A percentile compares a stretch with the other conserved stretches of the same genome.
These are phyloP conservation scores for Elongisporangium prolatum DNA, from an alignment of 352 stramenopile genomes.

Conservation along the genomic window DNA sequence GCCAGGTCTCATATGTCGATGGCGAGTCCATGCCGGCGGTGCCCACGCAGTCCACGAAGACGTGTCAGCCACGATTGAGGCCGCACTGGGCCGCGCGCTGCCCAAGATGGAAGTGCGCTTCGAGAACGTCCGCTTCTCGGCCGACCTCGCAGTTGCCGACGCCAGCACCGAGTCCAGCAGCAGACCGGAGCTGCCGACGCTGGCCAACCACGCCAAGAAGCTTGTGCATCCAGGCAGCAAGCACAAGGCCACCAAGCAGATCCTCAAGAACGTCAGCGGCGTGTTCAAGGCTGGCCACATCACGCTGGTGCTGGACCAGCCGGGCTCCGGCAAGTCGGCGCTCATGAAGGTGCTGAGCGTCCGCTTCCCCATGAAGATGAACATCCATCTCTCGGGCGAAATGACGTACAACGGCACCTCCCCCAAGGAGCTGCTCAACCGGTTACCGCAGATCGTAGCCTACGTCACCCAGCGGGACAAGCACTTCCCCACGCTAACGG, in stretches of 20 bases:
- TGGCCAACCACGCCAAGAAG: slow-evolving; percentile 20
- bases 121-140: slow-evolving; percentile 20
- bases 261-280: slow-evolving; percentile 26
- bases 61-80: slow-evolving; percentile 7
- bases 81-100: neutral
- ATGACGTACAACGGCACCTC: slow-evolving; percentile 25
- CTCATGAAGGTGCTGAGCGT: slow-evolving; percentile 27
- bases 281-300: slow-evolving; percentile 25
- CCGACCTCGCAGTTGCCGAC: slow-evolving; percentile 9
- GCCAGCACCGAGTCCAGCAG: slow-evolving; percentile 11
- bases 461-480: slow-evolving; percentile 49
- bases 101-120: slow-evolving; percentile 17
- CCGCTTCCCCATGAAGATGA: slow-evolving; percentile 19
- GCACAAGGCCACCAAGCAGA: slow-evolving; percentile 21
- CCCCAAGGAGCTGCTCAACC: slow-evolving; percentile 12
- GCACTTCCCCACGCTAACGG: slow-evolving; percentile 42
- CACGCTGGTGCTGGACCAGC: slow-evolving; percentile 30
- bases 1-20: neutral
- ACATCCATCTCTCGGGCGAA: slow-evolving; percentile 18
- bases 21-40: neutral
- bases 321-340: slow-evolving; percentile 29
- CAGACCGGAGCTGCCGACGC: slow-evolving; percentile 28
- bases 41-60: neutral
- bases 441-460: slow-evolving; percentile 33
- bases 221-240: slow-evolving; percentile 16